Evolutionary conservation across 352 stramenopile species (phyloP), one percentile per base, ranked within the genome.

Genomic region (Phytophthora quininea): DNA sequence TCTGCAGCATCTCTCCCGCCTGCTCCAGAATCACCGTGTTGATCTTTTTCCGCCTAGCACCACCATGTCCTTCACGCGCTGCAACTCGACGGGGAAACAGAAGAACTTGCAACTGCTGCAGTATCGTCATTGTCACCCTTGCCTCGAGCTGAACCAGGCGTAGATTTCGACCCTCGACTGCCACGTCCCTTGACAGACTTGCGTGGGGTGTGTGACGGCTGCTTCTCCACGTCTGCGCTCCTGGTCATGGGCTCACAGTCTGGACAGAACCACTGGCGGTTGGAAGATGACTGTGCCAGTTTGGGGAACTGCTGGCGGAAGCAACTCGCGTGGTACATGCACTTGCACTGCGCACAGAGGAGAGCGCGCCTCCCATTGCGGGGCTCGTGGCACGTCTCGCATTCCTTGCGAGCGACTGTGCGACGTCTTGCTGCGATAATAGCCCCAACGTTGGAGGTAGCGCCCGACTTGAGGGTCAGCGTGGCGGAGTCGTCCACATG

Each of bases 271-370:
- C 88, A 96, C 55, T 94, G 86, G 35, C 90, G 89, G 55, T 77
- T 77, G 19, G 68, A 72, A 45, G 77, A 72, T 47, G 77, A 71
- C 32, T 80, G 79, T 52, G 88, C 82, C 12, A 92, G 51, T 56
- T 93, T 93, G 31, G 74, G 64, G 58, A 86, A 92, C 65, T 91
- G 82, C 59, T 92, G 87, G 35, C 88, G 86, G 64, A 89, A 93
- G 78, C 88, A 96, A 58, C 83, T 94, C 35, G 78, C 79, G 75
- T 96, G 88, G 50, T 92, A 96, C 82, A 93, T 93, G 58, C 78
- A 80, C 73, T 93, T 92, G 72, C 88, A 96, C 58, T 78, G 79
- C 33, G 77, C 69, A 55, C 88, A 96, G 38, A 96, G 69, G 67
- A 96, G 75, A 29, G 86, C 88, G n/a, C 84, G 84, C 11, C 86